phyloP scores from a whole-genome alignment of 345 rosid genomes.

The Fremontodendron californicum region DNA sequence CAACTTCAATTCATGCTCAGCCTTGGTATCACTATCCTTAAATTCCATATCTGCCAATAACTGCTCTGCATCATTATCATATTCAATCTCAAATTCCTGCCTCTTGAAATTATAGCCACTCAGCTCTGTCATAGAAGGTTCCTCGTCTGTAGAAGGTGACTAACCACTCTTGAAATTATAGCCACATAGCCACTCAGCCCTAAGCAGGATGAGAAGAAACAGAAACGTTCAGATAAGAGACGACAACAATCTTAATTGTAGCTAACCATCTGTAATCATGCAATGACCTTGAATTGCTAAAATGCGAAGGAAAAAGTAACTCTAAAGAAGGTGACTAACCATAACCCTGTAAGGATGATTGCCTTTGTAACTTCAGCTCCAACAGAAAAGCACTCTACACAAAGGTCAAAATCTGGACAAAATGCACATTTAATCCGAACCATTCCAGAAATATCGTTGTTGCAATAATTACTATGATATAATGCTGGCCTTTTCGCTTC shows the following conservation, averaged over 20 bases:
- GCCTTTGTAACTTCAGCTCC: slow-evolving; percentile 80
- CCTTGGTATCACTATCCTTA: slow-evolving; percentile 63
- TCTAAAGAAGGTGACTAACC: slow-evolving; percentile 40
- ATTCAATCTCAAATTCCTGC: slow-evolving; percentile 90
- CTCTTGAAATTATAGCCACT: slow-evolving; percentile 91
- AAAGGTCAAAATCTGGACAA: slow-evolving; percentile 89
- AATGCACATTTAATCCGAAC: slow-evolving; percentile 82
- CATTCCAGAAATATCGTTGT: slow-evolving; percentile 79
- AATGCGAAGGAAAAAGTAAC: neutral
- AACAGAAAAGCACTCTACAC: slow-evolving; percentile 83
- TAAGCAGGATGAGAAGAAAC: neutral
- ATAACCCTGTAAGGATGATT: slow-evolving; percentile 75
- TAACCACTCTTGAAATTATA: no score
- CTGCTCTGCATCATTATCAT: slow-evolving; percentile 95
- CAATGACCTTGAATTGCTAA: neutral
- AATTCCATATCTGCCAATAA: slow-evolving; percentile 95
- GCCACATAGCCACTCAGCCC: no score
- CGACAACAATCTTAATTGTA: neutral
- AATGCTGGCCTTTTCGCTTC: slow-evolving; percentile 45
- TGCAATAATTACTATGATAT: slow-evolving; percentile 87
- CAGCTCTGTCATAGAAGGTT: slow-evolving; percentile 64
- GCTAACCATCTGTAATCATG: slow-evolving; percentile 5
- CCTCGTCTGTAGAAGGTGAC: no score
- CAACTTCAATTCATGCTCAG: slow-evolving; percentile 73
- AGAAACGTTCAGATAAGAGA: neutral